Evolutionary conservation across 2,329 filamentous ascomycete genomes (phyloP).

Genomic region (Epichloe brachyelytri): DNA sequence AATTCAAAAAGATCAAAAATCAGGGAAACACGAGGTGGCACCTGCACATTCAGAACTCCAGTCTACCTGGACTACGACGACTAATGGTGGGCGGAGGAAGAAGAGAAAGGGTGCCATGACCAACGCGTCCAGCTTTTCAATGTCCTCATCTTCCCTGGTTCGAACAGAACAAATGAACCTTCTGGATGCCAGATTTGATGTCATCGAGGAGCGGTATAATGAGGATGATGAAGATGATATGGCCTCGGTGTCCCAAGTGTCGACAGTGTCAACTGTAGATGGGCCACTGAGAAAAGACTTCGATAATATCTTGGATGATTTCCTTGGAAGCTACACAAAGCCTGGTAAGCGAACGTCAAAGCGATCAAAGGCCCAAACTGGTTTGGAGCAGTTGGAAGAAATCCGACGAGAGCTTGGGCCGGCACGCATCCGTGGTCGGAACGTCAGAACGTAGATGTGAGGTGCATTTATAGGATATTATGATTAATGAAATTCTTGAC

Average conservation of each 20-base stretch:
- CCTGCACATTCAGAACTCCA: constrained; percentile 49
- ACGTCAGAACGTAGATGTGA: constrained; percentile 1
- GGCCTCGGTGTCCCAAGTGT: constrained; percentile 46
- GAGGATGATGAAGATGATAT: constrained; percentile 36
- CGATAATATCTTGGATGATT: constrained; percentile 84
- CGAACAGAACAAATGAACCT: constrained; percentile 78
- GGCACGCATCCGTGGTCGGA: constrained; percentile 41
- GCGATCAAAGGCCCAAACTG: constrained; percentile 67
- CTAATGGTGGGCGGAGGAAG: constrained; percentile 71
- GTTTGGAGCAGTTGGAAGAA: constrained; percentile 83
- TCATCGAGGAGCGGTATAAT: constrained; percentile 66
- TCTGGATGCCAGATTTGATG: constrained; percentile 84
- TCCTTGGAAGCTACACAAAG: constrained; percentile 62
- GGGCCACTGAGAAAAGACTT: constrained; percentile 67
- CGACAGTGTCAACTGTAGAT: constrained; percentile 51
- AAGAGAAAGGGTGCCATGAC: constrained; percentile 93
- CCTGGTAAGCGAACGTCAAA: constrained; percentile 63
- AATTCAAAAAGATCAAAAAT: constrained; percentile 74
- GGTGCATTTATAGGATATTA: neutral
- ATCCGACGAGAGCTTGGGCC: constrained; percentile 70
- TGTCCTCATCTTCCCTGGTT: constrained; percentile 78
- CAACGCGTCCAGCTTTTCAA: constrained; percentile 74
- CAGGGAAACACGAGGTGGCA: constrained; percentile 25
- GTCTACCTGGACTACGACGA: constrained; percentile 62
- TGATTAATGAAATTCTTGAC: constrained; percentile 2